phyloP scores from a whole-genome alignment of 2,329 filamentous ascomycete species.

The Emmonsiellopsis sp. region DNA sequence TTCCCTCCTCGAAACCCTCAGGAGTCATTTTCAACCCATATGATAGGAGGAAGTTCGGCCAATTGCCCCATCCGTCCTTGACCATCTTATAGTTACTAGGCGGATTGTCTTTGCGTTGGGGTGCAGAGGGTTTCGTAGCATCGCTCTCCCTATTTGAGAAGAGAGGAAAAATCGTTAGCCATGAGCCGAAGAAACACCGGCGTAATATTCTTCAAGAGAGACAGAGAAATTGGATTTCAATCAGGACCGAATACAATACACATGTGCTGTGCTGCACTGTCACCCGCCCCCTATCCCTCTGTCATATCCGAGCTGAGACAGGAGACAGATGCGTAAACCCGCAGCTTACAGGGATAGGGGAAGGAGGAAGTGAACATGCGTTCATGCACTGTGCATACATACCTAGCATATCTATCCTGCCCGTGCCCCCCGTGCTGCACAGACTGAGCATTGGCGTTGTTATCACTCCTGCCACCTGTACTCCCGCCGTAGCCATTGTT shows the following conservation, averaged over 20 bases:
- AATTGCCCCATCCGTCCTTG: constrained; percentile 13
- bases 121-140: too few relatives aligned
- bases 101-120: neutral
- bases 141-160: too few relatives aligned
- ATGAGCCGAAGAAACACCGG: constrained; percentile 10
- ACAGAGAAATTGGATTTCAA: neutral
- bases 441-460: too few relatives aligned
- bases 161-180: constrained; percentile 4
- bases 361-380: neutral
- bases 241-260: neutral
- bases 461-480: too few relatives aligned
- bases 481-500: too few relatives aligned
- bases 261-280: neutral
- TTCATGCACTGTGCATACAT: neutral
- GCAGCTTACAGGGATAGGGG: neutral
- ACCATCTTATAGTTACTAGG: constrained; percentile 11
- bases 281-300: neutral
- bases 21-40: constrained; percentile 13
- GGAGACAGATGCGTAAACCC: neutral
- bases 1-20: constrained; percentile 13
- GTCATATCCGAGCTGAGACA: neutral
- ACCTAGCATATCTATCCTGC: neutral
- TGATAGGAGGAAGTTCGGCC: constrained; percentile 15
- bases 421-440: too few relatives aligned
- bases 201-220: neutral